Evolutionary conservation across 805 yeast genomes (phyloP).

Genomic region (Isabelozyma rhagii): DNA sequence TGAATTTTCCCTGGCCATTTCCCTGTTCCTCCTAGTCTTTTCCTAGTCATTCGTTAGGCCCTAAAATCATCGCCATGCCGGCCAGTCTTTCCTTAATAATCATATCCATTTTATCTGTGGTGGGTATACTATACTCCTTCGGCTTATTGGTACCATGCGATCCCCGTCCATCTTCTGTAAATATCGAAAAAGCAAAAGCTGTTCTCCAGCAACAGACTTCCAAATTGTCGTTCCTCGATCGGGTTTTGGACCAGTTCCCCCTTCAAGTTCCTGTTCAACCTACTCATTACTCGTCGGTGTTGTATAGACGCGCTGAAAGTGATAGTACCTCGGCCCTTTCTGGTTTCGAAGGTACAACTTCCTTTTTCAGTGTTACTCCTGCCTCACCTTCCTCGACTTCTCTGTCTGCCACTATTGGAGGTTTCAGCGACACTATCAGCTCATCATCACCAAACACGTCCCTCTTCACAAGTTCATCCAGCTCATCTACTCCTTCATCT

Average conservation of each 20-base stretch:
- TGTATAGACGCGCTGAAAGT: not conserved
- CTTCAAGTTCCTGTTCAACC: not conserved
- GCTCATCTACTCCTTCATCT: not conserved
- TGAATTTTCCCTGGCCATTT: too few relatives aligned
- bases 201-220: not conserved
- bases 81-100: not conserved
- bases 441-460: not conserved
- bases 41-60: too few relatives aligned
- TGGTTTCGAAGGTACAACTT: not conserved
- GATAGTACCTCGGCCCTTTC: not conserved
- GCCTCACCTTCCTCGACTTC: not conserved
- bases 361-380: not conserved
- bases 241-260: not conserved
- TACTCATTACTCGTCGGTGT: not conserved
- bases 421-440: too few relatives aligned
- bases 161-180: not conserved
- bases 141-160: not conserved
- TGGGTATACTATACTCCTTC: not conserved
- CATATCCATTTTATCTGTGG: not conserved
- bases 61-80: not conserved
- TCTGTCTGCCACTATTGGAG: too few relatives aligned
- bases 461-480: not conserved
- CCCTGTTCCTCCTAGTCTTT: too few relatives aligned
- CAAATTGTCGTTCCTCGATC: not conserved
- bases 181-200: not conserved